Evolutionary conservation across 345 rosid species (phyloP).

Genomic region (Lumnitzera racemosa): DNA sequence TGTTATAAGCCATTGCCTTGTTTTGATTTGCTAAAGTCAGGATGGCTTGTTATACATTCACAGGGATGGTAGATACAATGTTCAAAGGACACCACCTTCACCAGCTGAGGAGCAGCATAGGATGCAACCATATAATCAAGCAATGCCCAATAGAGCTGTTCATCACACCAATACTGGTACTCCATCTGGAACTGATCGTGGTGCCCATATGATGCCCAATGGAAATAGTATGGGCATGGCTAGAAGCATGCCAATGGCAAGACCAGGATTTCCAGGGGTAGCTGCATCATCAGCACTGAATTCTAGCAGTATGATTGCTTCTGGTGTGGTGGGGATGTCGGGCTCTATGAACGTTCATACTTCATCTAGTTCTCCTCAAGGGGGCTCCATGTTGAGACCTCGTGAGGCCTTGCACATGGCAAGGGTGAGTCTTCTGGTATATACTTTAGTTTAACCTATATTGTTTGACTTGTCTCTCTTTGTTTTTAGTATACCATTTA

Average conservation of each 20-base stretch:
- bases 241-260: conserved; percentile 62
- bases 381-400: conserved; percentile 69
- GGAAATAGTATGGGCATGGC: conserved; percentile 67
- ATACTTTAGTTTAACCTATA: not conserved
- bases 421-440: conserved; percentile 45
- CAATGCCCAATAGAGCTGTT: conserved; percentile 54
- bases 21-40: conserved; percentile 7
- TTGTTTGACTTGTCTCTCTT: not conserved
- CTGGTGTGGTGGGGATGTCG: conserved; percentile 65
- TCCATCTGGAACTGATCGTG: conserved; percentile 57
- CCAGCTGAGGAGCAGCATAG: conserved; percentile 82
- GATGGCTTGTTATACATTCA: conserved; percentile 11
- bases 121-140: conserved; percentile 62
- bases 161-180: conserved; percentile 70
- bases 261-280: conserved; percentile 78
- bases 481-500: not conserved
- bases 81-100: conserved; percentile 54
- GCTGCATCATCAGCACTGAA: conserved; percentile 60
- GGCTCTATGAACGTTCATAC: conserved; percentile 56
- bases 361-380: conserved; percentile 62
- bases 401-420: conserved; percentile 65
- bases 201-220: conserved; percentile 53
- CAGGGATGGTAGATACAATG: conserved; percentile 73
- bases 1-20: conserved; percentile 8
- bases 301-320: conserved; percentile 57